These are phyloP conservation scores for Botryotinia narcissicola DNA, from an alignment of 2,329 filamentous ascomycete species.

Conservation along the genomic window DNA sequence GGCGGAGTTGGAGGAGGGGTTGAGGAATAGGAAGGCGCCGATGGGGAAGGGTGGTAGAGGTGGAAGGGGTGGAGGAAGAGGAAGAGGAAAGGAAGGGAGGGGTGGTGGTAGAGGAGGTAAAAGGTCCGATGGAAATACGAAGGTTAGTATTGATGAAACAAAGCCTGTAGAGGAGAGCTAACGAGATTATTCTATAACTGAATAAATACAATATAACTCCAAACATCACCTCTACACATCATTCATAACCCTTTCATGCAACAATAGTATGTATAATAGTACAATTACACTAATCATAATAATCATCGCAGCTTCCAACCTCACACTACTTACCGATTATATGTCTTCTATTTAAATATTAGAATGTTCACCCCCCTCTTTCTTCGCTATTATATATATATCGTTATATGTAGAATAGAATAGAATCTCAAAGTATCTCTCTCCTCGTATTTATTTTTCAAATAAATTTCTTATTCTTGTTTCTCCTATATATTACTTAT, in stretches of 20 bases:
- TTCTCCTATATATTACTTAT: too few relatives aligned
- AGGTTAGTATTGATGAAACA: neutral
- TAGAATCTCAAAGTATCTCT: too few relatives aligned
- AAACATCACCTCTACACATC: neutral
- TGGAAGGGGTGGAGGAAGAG: conserved; percentile 35
- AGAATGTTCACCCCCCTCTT: too few relatives aligned
- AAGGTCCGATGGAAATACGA: conserved; percentile 37
- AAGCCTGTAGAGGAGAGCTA: neutral
- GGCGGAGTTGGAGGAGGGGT: conserved; percentile 61
- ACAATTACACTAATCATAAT: neutral
- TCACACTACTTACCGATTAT: neutral
- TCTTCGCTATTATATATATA: too few relatives aligned
- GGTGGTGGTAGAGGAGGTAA: conserved; percentile 36
- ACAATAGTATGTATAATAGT: neutral
- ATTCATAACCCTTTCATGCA: rapidly evolving
- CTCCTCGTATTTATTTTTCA: too few relatives aligned
- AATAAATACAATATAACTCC: neutral
- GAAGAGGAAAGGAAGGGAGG: conserved; percentile 24
- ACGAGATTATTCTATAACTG: neutral
- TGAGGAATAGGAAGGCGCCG: conserved; percentile 52
- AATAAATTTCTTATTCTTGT: too few relatives aligned
- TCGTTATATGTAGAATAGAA: too few relatives aligned
- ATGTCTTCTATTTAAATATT: neutral
- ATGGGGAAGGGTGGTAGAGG: conserved; percentile 40
- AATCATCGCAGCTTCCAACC: neutral